phyloP scores from a whole-genome alignment of 306 rosid genomes.

The Sicyos baderoa region DNA sequence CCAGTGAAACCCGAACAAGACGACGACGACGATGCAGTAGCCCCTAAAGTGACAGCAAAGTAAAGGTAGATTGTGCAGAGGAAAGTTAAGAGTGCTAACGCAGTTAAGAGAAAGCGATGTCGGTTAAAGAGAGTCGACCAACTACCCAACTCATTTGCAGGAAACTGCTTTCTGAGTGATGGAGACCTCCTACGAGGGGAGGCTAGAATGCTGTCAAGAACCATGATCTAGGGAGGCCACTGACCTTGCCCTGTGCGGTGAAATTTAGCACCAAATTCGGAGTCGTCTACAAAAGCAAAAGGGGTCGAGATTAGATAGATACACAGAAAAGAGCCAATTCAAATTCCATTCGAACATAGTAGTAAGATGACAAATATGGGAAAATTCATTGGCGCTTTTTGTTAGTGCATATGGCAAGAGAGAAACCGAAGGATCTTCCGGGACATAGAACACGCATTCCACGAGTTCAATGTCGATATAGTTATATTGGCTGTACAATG shows the following conservation, averaged over 20 bases:
- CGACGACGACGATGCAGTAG: constrained; percentile 8
- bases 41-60: constrained; percentile 73
- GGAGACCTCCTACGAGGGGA: constrained; percentile 60
- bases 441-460: too few relatives aligned
- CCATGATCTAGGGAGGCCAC: constrained; percentile 41
- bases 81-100: constrained; percentile 49
- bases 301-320: not conserved
- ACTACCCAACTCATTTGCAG: constrained; percentile 54
- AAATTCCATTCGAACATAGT: not conserved
- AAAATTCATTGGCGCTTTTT: too few relatives aligned
- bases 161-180: constrained; percentile 47
- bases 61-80: constrained; percentile 82
- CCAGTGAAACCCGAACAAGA: not conserved
- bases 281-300: not conserved
- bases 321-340: not conserved
- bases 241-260: not conserved
- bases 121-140: constrained; percentile 68
- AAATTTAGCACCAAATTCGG: not conserved
- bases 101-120: constrained; percentile 75
- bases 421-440: too few relatives aligned
- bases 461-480: too few relatives aligned
- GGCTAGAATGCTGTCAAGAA: constrained; percentile 61
- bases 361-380: not conserved
- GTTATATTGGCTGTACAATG: too few relatives aligned
- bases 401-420: too few relatives aligned